Conservation (phyloP, 306 rosid species). For the Malus fusca region DNA sequence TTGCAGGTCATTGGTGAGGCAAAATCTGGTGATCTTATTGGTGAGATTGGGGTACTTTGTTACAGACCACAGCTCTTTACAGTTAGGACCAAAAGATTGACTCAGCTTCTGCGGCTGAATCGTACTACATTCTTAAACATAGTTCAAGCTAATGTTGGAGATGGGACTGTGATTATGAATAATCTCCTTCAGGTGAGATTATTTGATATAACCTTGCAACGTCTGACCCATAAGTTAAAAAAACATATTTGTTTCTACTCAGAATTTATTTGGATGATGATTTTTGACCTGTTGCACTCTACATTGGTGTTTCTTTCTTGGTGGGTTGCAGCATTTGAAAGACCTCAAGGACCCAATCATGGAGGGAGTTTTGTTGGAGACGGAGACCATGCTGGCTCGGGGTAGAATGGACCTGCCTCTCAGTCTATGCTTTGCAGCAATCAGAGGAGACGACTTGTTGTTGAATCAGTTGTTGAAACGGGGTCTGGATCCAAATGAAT, state of each 20-base stretch:
- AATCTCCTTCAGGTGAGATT: slow-evolving; percentile 80
- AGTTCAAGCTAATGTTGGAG: slow-evolving; percentile 84
- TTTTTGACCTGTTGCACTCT: background rate
- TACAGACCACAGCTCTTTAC: slow-evolving; percentile 86
- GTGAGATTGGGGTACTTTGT: slow-evolving; percentile 92
- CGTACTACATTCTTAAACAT: slow-evolving; percentile 63
- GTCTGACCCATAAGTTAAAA: background rate
- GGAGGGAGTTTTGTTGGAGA: slow-evolving; percentile 75
- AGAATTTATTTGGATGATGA: background rate
- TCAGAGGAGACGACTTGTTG: slow-evolving; percentile 74
- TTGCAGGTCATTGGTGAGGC: slow-evolving; percentile 72
- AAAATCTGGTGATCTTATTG: slow-evolving; percentile 67
- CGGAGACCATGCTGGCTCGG: slow-evolving; percentile 78
- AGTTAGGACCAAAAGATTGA: slow-evolving; percentile 70
- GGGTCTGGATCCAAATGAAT: slow-evolving; percentile 73
- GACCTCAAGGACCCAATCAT: slow-evolving; percentile 62
- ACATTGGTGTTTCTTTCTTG: slow-evolving; percentile 9
- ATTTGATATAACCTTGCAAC: background rate
- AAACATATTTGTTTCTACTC: background rate
- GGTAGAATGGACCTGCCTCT: slow-evolving; percentile 84
- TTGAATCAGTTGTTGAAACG: slow-evolving; percentile 65
- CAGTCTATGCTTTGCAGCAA: slow-evolving; percentile 75
- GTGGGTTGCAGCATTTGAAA: slow-evolving; percentile 60
- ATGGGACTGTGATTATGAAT: slow-evolving; percentile 84
- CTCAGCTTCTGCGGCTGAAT: slow-evolving; percentile 75